Conservation (phyloP, 2,329 filamentous ascomycete species). For the Xylariaceae sp. region DNA sequence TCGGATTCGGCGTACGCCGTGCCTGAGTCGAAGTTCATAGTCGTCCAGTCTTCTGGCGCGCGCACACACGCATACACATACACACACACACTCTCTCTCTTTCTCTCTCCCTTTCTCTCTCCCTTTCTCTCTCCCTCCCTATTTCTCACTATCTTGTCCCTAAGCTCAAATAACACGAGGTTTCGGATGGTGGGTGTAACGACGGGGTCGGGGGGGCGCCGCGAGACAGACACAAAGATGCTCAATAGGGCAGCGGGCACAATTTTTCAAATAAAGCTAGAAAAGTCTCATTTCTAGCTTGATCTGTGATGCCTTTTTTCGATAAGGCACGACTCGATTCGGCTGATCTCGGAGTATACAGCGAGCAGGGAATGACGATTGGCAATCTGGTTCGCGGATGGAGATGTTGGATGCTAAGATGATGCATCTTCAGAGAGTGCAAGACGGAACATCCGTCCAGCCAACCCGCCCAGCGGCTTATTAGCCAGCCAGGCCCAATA, state of each 20-base stretch:
- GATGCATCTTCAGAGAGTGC: constrained; percentile 12
- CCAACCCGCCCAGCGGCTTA: neutral
- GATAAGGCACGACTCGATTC: constrained; percentile 10
- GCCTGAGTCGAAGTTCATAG: constrained; percentile 67
- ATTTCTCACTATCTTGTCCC: neutral
- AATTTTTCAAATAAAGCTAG: neutral
- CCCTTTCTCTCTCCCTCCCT: neutral
- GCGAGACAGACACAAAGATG: constrained; percentile 16
- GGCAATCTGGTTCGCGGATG: constrained; percentile 12
- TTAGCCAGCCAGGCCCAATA: constrained; percentile 15
- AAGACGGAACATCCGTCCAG: constrained; percentile 13
- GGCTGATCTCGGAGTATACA: neutral
- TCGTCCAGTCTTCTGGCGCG: constrained; percentile 8
- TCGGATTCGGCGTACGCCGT: constrained; percentile 80
- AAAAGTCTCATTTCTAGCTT: no score
- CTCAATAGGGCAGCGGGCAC: neutral
- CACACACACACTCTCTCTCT: neutral
- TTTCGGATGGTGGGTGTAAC: constrained; percentile 4
- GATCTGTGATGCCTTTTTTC: no score
- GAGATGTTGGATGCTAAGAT: constrained; percentile 18
- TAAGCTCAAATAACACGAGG: neutral
- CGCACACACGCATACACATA: neutral
- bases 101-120: neutral
- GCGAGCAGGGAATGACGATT: constrained; percentile 5
- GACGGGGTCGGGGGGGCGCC: neutral